Percentiles rank a stretch among this genome's conserved stretches.
These are phyloP conservation scores for Wickerhamiella hasegawae DNA, from an alignment of 805 yeast species.

Conservation along the genomic window DNA sequence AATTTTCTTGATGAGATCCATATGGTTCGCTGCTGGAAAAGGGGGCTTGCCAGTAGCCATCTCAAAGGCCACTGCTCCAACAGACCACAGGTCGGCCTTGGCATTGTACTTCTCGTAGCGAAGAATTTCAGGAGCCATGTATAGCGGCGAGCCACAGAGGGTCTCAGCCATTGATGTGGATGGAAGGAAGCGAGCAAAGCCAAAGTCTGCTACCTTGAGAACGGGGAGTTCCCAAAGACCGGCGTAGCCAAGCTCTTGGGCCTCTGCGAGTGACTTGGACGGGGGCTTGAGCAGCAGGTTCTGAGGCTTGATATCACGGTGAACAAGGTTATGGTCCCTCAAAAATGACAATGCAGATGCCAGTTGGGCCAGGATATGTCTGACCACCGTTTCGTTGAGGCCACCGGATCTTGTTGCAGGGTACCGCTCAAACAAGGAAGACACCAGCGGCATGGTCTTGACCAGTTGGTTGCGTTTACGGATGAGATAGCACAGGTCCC, in stretches of 20 bases:
- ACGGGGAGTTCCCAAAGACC: constrained; percentile 85
- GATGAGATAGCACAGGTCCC: constrained; percentile 81
- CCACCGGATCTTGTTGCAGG: constrained; percentile 76
- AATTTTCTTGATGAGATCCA: constrained; percentile 74
- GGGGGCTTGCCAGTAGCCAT: constrained; percentile 97
- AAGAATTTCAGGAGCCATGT: constrained; percentile 97
- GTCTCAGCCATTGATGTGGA: constrained; percentile 92
- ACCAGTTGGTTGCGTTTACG: constrained; percentile 57
- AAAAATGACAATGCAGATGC: constrained; percentile 72
- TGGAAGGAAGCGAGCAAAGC: constrained; percentile 90
- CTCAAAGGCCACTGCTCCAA: constrained; percentile 90
- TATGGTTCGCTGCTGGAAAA: constrained; percentile 82
- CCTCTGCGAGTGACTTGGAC: constrained; percentile 41
- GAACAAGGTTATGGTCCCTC: constrained; percentile 72
- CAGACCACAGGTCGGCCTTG: constrained; percentile 95
- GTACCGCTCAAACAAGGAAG: constrained; percentile 58
- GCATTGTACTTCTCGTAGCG: constrained; percentile 93
- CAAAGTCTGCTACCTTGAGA: constrained; percentile 90
- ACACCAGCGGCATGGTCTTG: constrained; percentile 61
- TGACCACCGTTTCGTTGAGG: constrained; percentile 56
- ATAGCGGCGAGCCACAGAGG: constrained; percentile 90
- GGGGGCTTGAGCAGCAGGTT: constrained; percentile 73
- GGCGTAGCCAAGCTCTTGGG: constrained; percentile 39
- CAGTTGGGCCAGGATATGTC: constrained; percentile 77
- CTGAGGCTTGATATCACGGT: constrained; percentile 92